These are phyloP conservation scores for Podospora pseudocomata DNA, from an alignment of 495 filamentous ascomycete genomes.

Conservation along the genomic window DNA sequence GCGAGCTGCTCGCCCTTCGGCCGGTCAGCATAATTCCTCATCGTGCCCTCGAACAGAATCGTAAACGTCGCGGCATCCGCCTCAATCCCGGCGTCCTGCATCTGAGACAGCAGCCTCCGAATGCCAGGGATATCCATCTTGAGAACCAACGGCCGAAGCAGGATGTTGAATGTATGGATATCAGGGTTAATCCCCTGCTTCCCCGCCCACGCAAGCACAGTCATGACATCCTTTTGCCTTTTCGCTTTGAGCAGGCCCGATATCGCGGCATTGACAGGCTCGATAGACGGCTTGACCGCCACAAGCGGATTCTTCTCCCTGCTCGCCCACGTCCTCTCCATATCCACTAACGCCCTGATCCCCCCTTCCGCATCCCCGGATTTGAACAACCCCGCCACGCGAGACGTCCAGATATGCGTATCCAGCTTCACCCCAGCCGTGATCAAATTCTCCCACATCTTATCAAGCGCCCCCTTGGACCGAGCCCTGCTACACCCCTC, in stretches of 20 bases:
- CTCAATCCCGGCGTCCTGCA: constrained; percentile 32
- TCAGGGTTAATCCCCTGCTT: constrained; percentile 57
- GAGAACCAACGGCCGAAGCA: constrained; percentile 55
- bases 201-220: constrained; percentile 57
- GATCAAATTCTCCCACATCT: constrained; percentile 57
- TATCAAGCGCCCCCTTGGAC: constrained; percentile 49
- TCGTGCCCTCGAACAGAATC: constrained; percentile 40
- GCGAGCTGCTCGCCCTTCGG: constrained; percentile 31
- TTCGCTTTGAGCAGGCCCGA: constrained; percentile 37
- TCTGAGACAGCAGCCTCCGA: constrained; percentile 40
- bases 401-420: constrained; percentile 54
- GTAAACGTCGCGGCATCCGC: constrained; percentile 44
- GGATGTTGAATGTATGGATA: constrained; percentile 64
- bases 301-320: constrained; percentile 33
- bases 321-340: constrained; percentile 52
- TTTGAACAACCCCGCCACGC: constrained; percentile 57
- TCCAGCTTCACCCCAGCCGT: constrained; percentile 53
- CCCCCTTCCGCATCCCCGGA: constrained; percentile 44
- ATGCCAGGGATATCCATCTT: constrained; percentile 35
- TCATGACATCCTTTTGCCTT: constrained; percentile 32
- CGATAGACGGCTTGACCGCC: constrained; percentile 53
- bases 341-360: constrained; percentile 56
- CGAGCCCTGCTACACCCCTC: constrained; percentile 49
- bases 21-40: constrained; percentile 22
- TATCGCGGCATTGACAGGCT: constrained; percentile 61